phyloP scores from a whole-genome alignment of 1,139 yeast genomes.

The Kodamaea alishanica region DNA sequence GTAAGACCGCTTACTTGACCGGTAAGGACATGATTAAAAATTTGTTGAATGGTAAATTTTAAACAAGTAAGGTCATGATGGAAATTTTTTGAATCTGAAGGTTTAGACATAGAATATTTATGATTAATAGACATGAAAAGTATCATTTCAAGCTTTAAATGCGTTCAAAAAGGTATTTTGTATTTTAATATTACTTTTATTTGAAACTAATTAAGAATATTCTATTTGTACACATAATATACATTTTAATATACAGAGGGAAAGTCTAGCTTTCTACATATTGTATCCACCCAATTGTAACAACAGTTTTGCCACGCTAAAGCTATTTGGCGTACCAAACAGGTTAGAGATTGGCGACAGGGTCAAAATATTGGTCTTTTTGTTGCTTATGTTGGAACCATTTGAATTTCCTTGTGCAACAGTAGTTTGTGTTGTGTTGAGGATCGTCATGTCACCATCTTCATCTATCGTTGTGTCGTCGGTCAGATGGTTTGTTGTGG shows the following conservation, averaged over 20 bases:
- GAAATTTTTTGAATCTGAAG: neutral
- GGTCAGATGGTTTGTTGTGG: constrained; percentile 16
- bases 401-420: constrained; percentile 5
- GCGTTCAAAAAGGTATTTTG: neutral
- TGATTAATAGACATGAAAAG: neutral
- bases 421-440: constrained; percentile 16
- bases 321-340: constrained; percentile 50
- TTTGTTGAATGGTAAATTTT: constrained; percentile 66
- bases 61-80: constrained; percentile 8
- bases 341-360: constrained; percentile 34
- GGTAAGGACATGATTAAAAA: constrained; percentile 74
- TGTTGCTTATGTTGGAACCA: constrained; percentile 3
- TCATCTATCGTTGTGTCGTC: constrained; percentile 40
- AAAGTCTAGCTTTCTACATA: constrained; percentile 1
- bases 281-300: constrained; percentile 37
- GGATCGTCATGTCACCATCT: constrained; percentile 23
- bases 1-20: constrained; percentile 67
- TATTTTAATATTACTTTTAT: neutral
- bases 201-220: too few relatives aligned
- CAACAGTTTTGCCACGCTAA: constrained; percentile 47
- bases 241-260: too few relatives aligned
- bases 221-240: too few relatives aligned
- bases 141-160: neutral
- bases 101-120: neutral
- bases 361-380: constrained; percentile 12